Evolutionary conservation across 1,284 basidiomycete genomes (phyloP).

Genomic region (Rhodotorula sp.): DNA sequence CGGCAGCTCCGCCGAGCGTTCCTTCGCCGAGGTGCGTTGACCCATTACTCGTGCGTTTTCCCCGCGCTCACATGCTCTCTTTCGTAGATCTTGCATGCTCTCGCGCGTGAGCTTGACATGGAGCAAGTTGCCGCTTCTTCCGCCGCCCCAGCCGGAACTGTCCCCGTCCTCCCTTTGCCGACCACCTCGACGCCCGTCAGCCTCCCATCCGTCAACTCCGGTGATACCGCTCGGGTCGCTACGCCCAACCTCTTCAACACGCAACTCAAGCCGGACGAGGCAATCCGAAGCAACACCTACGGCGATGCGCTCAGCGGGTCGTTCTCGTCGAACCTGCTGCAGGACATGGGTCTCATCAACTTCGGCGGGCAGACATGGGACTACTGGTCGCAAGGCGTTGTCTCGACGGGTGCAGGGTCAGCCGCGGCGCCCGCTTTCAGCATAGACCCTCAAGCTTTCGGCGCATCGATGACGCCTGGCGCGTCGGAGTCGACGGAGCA

Average conservation of each 20-base stretch:
- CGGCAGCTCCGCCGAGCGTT: not conserved
- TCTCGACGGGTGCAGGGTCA: not conserved
- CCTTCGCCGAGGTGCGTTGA: conserved; percentile 21
- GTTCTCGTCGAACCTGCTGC: not conserved
- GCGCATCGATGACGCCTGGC: not conserved
- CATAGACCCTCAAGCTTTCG: not conserved
- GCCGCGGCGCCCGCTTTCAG: not conserved
- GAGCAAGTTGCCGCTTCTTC: not conserved
- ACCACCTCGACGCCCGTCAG: not conserved
- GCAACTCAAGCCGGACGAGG: too few species aligned
- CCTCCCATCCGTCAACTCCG: not conserved
- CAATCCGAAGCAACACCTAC: too few species aligned
- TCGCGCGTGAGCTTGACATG: conserved; percentile 2
- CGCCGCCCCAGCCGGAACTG: not conserved
- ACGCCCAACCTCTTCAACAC: too few species aligned
- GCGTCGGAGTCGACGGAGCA: not conserved
- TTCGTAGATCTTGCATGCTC: conserved; percentile 3
- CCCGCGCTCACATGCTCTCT: not conserved
- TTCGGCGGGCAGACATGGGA: conserved; percentile 12
- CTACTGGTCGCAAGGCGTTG: conserved; percentile 12
- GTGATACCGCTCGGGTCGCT: not conserved
- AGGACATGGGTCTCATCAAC: conserved; percentile 19
- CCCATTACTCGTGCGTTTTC: too few species aligned
- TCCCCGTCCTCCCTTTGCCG: not conserved
- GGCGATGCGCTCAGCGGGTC: not conserved